phyloP scores from a whole-genome alignment of 1,284 basidiomycete genomes.

The Cryptococcus sp. region DNA sequence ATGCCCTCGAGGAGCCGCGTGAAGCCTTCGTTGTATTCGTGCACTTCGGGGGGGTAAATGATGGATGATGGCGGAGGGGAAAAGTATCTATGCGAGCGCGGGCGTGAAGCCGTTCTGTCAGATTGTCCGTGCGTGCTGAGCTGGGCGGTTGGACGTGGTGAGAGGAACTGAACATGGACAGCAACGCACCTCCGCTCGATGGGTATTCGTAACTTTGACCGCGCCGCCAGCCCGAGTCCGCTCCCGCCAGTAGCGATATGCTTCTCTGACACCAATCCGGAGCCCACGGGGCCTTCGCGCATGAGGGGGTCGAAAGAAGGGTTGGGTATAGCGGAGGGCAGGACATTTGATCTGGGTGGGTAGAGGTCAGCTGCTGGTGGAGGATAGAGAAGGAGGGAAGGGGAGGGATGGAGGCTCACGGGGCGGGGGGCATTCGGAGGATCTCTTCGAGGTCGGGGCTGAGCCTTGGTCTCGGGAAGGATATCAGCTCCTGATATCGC shows the following conservation, averaged over 20 bases:
- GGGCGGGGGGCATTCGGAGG: slow-evolving; percentile 56
- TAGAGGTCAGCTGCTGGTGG: too few relatives aligned
- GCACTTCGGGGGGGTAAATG: slow-evolving; percentile 86
- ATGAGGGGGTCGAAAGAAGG: slow-evolving; percentile 48
- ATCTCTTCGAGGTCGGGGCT: slow-evolving; percentile 65
- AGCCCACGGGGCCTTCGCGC: slow-evolving; percentile 38
- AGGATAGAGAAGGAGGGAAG: neutral
- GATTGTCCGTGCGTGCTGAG: neutral
- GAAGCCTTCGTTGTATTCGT: slow-evolving; percentile 89
- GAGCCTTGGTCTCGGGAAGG: slow-evolving; percentile 70
- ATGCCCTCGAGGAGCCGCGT: slow-evolving; percentile 84
- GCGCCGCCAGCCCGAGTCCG: slow-evolving; percentile 3
- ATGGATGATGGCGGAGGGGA: slow-evolving; percentile 63
- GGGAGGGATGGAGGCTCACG: slow-evolving; percentile 18
- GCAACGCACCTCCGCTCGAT: slow-evolving; percentile 39
- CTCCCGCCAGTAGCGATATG: slow-evolving; percentile 1
- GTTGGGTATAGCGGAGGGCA: slow-evolving; percentile 45
- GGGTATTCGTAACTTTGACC: slow-evolving; percentile 41
- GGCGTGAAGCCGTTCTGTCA: neutral
- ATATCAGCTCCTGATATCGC: slow-evolving; percentile 70
- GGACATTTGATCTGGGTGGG: slow-evolving; percentile 5
- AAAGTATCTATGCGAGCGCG: slow-evolving; percentile 82
- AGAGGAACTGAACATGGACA: neutral
- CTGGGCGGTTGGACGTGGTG: too few relatives aligned
- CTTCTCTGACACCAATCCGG: neutral